Evolutionary conservation across 1,284 basidiomycete genomes (phyloP), one percentile per base, ranked within the genome.

Genomic region (Boletellus deceptivus): DNA sequence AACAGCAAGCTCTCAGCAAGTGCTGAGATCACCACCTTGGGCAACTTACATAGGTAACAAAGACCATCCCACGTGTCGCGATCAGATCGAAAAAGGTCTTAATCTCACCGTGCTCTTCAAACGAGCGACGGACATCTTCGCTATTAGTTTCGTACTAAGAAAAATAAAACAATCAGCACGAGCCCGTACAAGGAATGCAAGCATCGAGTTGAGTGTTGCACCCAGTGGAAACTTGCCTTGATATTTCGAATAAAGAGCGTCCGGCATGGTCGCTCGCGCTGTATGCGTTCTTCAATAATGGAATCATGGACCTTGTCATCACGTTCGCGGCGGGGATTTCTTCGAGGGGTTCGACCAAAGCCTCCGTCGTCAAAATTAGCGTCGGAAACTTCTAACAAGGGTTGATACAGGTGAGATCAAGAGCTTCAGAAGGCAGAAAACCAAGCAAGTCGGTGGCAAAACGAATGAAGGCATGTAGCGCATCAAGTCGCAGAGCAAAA

Each of bases 201-300:
- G 50, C 42, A 39, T 48, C 14, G 37, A 44, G 57, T 45, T 39
- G 20, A 53, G 48, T 55, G 41, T 50, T 53, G 57, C 52, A 53
- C 40, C 49, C 34, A 45, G 31, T 18, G 16, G 25, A 41, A 50
- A 86, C 86, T 88, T 71, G 90, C 94, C 82, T 93, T 94, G 63
- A 98, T 91, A 69, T 98, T 98, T 62, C 96, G 88, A 56, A 98
- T 93, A 67, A 99, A 99, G 35, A 99, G 74, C 1, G 94, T 98
- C 46, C 96, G 82, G 70, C 96, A 97, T 1, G 94, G 94, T 61
- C 91, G 82, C 72, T 97, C 95, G 61, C 89, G 84, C 67, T 91
- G 85, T 57, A 93, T 89, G 55, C 92, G 83, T 67, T 93, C 88
- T 74, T 91, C 89, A 73, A 93, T 93, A 58, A 93, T 83, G 27